A percentile compares a stretch with the other conserved stretches of the same genome.
Evolutionary conservation across 257 asterid species (phyloP).

Genomic region (Solanum pennellii): DNA sequence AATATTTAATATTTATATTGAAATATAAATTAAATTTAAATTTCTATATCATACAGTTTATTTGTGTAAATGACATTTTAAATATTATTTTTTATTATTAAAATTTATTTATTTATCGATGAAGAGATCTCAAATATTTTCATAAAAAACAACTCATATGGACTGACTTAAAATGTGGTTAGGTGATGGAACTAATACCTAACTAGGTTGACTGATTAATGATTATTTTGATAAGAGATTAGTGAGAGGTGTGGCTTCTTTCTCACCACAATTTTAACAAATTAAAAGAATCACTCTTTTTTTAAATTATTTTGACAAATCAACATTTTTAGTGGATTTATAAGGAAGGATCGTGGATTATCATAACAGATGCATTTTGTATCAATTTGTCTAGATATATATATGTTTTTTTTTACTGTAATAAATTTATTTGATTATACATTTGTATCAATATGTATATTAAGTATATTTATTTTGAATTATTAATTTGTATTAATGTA

Average conservation of each 20-base stretch:
- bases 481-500: no score
- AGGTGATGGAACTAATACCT: background rate
- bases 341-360: background rate
- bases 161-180: background rate
- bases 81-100: background rate
- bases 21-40: background rate
- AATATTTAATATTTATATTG: background rate
- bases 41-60: rapidly evolving
- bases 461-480: no score
- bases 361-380: background rate
- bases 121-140: background rate
- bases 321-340: background rate
- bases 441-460: background rate
- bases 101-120: no score
- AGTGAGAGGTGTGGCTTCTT: background rate
- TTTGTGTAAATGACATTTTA: no score
- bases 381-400: background rate
- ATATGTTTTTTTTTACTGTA: background rate
- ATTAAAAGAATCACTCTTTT: background rate
- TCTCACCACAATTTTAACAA: background rate
- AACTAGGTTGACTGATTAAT: background rate
- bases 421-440: no score
- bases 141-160: no score
- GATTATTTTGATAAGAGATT: background rate
- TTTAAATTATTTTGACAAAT: no score